Percentiles rank a stretch among this genome's conserved stretches.
These are phyloP conservation scores for Tolypocladium amazonense DNA, from an alignment of 2,329 filamentous ascomycete species.

Conservation along the genomic window DNA sequence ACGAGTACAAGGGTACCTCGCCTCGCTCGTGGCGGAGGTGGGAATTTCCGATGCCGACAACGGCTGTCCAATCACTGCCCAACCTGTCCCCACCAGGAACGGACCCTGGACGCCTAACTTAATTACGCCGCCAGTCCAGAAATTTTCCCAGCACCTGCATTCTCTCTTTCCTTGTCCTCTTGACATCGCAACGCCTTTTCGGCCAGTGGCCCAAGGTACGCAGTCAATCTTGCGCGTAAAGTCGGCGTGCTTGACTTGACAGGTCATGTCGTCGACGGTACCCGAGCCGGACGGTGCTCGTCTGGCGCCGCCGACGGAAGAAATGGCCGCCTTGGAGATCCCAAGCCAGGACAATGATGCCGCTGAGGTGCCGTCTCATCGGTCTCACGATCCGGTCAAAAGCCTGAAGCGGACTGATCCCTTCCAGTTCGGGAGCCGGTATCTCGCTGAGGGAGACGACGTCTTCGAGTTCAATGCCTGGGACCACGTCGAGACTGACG, in stretches of 20 bases:
- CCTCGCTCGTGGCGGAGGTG: not conserved
- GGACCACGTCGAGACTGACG: constrained; percentile 94
- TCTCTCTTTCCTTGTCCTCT: not conserved
- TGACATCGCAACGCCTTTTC: not conserved
- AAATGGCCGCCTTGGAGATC: constrained; percentile 11
- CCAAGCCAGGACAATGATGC: constrained; percentile 3
- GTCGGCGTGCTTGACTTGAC: not conserved
- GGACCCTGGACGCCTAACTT: not conserved
- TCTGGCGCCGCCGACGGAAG: constrained; percentile 9
- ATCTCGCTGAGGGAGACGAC: constrained; percentile 72
- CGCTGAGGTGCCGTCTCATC: constrained; percentile 40
- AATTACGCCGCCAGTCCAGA: not conserved
- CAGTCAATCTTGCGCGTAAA: not conserved
- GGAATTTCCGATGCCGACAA: not conserved
- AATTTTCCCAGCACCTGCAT: not conserved
- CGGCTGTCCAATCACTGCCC: not conserved
- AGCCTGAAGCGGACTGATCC: constrained; percentile 84
- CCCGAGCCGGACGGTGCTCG: not conserved
- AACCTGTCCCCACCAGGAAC: not conserved
- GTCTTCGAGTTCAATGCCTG: constrained; percentile 98
- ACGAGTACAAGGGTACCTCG: too few relatives aligned
- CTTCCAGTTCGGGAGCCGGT: constrained; percentile 90
- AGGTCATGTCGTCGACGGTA: not conserved
- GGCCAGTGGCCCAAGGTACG: not conserved
- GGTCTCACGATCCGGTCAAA: constrained; percentile 59